These are phyloP conservation scores for Quercus phellos DNA, from an alignment of 331 rosid genomes.

Conservation along the genomic window DNA sequence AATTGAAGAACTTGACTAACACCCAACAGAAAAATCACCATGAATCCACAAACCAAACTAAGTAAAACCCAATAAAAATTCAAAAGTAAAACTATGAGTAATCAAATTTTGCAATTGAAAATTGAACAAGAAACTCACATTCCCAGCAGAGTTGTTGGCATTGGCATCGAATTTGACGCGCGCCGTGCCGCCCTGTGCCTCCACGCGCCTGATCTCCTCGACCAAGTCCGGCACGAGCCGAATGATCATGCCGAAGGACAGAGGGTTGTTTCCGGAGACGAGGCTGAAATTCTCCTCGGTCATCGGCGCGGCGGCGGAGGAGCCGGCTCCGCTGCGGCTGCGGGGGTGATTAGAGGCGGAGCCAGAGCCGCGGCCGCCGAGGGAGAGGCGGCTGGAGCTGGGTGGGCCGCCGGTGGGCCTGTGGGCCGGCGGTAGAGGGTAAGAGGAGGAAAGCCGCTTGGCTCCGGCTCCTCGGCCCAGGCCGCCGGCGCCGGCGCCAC, in stretches of 20 bases:
- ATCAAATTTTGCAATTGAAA: not conserved
- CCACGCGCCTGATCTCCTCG: slow-evolving; percentile 93
- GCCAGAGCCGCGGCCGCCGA: slow-evolving; percentile 38
- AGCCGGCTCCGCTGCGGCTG: slow-evolving; percentile 35
- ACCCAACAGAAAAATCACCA: not conserved
- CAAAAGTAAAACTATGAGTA: not conserved
- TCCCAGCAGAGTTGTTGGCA: slow-evolving; percentile 54
- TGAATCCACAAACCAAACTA: not conserved
- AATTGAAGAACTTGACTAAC: not conserved
- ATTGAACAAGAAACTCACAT: slow-evolving; percentile 40
- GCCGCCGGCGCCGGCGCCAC: slow-evolving; percentile 36
- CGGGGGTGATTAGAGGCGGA: slow-evolving; percentile 42
- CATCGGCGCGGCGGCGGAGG: slow-evolving; percentile 29
- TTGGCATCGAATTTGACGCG: slow-evolving; percentile 69
- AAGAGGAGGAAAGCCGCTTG: slow-evolving; percentile 51
- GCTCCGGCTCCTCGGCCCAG: slow-evolving; percentile 44
- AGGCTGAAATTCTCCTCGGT: slow-evolving; percentile 76
- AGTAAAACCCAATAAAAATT: not conserved
- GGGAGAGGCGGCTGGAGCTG: slow-evolving; percentile 38
- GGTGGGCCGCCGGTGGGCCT: slow-evolving; percentile 33
- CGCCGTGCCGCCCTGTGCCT: slow-evolving; percentile 74
- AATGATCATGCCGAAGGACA: slow-evolving; percentile 77
- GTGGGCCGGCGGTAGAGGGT: slow-evolving; percentile 43
- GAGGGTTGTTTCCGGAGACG: slow-evolving; percentile 61
- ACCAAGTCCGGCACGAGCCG: slow-evolving; percentile 75